A percentile compares a stretch with the other conserved stretches of the same genome.
These are phyloP conservation scores for Kondoa malvinella DNA, from an alignment of 768 basidiomycete genomes.

Conservation along the genomic window DNA sequence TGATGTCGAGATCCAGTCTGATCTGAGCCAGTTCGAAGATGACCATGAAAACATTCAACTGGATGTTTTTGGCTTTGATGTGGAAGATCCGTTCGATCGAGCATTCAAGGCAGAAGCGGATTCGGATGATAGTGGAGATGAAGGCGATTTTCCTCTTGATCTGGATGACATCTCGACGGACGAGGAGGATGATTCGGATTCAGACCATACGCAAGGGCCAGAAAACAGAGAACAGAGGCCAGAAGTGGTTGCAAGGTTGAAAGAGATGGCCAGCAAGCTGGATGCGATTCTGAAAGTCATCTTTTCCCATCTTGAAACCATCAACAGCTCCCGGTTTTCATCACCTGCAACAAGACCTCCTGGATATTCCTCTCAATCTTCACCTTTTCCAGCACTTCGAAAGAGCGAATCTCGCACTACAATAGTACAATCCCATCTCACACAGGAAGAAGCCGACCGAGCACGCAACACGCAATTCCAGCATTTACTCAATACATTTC, in stretches of 20 bases:
- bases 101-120: conserved; percentile 23
- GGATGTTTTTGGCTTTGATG: conserved; percentile 14
- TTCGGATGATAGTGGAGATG: conserved; percentile 18
- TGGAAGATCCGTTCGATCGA: conserved; percentile 18
- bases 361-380: background rate
- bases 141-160: conserved; percentile 7
- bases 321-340: conserved; percentile 13
- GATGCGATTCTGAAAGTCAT: conserved; percentile 70
- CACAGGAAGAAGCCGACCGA: conserved; percentile 14
- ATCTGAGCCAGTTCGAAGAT: conserved; percentile 75
- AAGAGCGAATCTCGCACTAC: conserved; percentile 25
- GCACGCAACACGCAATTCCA: conserved; percentile 45
- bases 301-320: conserved; percentile 62
- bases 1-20: conserved; percentile 96
- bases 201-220: conserved; percentile 28
- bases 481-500: conserved; percentile 78
- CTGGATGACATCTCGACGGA: conserved; percentile 60
- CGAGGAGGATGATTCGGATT: conserved; percentile 37
- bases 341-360: background rate
- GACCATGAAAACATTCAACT: conserved; percentile 32
- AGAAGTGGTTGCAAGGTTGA: conserved; percentile 44
- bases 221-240: conserved; percentile 19
- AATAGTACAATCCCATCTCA: conserved; percentile 24
- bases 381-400: conserved; percentile 6
- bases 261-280: conserved; percentile 77